Evolutionary conservation across 257 asterid genomes (phyloP), one percentile per base, ranked within the genome.

Genomic region (Nicotiana undulata): DNA sequence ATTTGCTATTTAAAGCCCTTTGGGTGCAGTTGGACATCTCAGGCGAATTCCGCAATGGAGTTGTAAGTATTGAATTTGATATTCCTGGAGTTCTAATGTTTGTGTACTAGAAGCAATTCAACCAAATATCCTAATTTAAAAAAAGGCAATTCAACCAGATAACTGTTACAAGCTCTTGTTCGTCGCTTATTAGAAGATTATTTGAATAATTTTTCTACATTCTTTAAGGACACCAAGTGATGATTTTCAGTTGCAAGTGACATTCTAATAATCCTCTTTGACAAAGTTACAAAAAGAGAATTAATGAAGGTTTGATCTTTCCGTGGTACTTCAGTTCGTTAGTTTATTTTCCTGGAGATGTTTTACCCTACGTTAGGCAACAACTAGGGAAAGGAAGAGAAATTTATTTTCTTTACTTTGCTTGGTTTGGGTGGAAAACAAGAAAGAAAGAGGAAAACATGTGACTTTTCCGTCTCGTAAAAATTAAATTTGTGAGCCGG

Each of bases 11-110:
- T 3, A 96, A 96, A 89, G 99, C 99, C 83, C 93, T 96, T 61
- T 96, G 98, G 98, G 98, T 96, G 84, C 98, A 94, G 85, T 85
- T 96, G 80, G 97, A 94, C 89, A 87, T 96, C 74, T 81, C 95
- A 18, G 94, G 92, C 58, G 98, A 93, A 91, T 96, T 96, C 89
- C 92, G 92, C 74, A 87, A 96, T 84, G 99, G 99, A 81, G 97
- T 92, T 80, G 99, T 96, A 90, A 96, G 99, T 88, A 34, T 79
- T 53, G 72, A 70, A 72, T 72, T 56, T 49, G 56, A 56, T 74
- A 8, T 46, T 74, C 60, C 51, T 28, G 4, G 61, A 74, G 22
- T 74, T 46, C 16, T 74, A 74, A 6, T 49, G 61, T 49, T 49
- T 74, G 78, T 59, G 32, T 8, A 37, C 75, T 84, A 31, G 34